Evolutionary conservation across 169 alveolate species (phyloP), one percentile per base, ranked within the genome.

Genomic region (Pseudocohnilembus persalinus): DNA sequence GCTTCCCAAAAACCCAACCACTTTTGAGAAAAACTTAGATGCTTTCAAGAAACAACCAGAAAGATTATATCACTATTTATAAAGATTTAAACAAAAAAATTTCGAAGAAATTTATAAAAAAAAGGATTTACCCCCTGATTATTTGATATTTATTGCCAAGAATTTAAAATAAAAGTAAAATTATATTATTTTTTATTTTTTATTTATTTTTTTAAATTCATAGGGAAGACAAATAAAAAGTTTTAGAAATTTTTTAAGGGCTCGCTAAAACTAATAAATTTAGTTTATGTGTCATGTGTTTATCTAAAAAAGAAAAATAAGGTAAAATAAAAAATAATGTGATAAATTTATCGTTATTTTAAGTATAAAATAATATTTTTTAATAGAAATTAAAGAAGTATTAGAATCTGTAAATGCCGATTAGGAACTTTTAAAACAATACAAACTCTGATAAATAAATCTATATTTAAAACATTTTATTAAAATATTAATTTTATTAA

Each of bases 251-350:
- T 6, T 16, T 79, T 49, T 34, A 76, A 73, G 74, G 83, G 11
- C 30, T 86, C 0, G 65, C 87, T 11, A 35, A 86, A 80, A 86
- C 90, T 24, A 34, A 68, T 26, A 86, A 86, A 65, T 86, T 86
- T 64, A 64, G 63, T 80, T 63, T 86, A 31, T 86, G 90, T 81
- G 87, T 81, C 30, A 86, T 73, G 64, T 65, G 73, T 74, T 29
- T 81, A 28, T 29, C 87, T 11, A 86, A 86, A 81, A 86, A 86
- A 86, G 90, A 86, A 76, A 86, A 81, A 86, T 15, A 27, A 79
- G 76, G 84, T 79, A 79, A 4, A 20, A 11, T 49, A 49, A 11
- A 11, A 49, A 11, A 49, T 49, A 49, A 49, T 49, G 20, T 20
- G 4, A n/a, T 49, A 49, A 49, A 4, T 4, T 11, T 11, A 20